phyloP scores from a whole-genome alignment of 1,284 basidiomycete genomes.

The Mrakiaceae sp. region DNA sequence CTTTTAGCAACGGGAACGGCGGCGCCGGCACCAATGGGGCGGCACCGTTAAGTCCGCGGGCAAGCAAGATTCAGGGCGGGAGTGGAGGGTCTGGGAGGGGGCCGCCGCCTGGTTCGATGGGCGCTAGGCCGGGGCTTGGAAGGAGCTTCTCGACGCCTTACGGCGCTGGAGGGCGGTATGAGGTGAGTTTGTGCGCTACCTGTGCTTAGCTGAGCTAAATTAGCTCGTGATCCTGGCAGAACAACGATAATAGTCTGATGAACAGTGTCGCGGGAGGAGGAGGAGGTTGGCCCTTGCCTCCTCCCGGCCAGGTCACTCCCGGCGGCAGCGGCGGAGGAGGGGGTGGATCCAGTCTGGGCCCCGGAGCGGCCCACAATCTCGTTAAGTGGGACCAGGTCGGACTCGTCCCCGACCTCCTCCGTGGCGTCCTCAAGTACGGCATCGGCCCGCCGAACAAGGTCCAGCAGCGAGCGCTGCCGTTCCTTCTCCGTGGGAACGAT shows the following conservation, averaged over 20 bases:
- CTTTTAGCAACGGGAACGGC: too few species aligned
- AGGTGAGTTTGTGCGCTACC: neutral
- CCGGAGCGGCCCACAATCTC: constrained; percentile 13
- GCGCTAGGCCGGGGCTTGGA: neutral
- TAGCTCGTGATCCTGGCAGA: neutral
- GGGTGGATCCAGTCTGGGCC: constrained; percentile 5
- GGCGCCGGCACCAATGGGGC: too few species aligned
- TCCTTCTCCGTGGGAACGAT: constrained; percentile 70
- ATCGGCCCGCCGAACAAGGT: constrained; percentile 98
- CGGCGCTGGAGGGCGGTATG: neutral
- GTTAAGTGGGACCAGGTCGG: constrained; percentile 18
- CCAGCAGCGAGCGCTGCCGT: constrained; percentile 89
- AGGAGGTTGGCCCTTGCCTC: constrained; percentile 13
- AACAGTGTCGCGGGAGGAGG: neutral
- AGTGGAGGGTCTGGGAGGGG: too few species aligned
- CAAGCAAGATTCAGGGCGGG: too few species aligned
- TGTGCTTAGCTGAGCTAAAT: neutral
- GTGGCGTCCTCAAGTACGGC: constrained; percentile 16
- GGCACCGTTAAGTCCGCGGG: too few species aligned
- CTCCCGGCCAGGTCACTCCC: constrained; percentile 13
- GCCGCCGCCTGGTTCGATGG: neutral
- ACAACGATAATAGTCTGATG: neutral
- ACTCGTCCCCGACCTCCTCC: constrained; percentile 11
- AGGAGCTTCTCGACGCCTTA: neutral
- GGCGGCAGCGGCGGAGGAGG: neutral